phyloP scores from a whole-genome alignment of 2,329 filamentous ascomycete species.

The Claviceps arundinis region DNA sequence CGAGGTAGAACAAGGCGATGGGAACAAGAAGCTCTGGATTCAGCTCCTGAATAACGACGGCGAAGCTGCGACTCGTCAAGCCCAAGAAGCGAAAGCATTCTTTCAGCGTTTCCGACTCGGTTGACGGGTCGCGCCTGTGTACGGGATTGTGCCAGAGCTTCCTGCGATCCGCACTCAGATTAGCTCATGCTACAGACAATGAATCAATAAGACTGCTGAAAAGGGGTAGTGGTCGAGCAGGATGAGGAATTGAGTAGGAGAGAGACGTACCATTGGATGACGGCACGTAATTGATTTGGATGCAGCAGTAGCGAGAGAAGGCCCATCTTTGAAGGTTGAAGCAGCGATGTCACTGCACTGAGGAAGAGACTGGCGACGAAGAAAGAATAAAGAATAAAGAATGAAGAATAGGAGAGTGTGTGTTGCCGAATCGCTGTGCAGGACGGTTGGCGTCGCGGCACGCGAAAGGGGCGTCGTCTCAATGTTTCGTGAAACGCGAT shows the following conservation, averaged over 20 bases:
- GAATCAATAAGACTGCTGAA: not conserved
- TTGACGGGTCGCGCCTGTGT: conserved; percentile 63
- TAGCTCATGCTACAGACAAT: not conserved
- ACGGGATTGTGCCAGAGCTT: conserved; percentile 95
- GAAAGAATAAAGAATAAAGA: not conserved
- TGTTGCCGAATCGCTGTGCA: not conserved
- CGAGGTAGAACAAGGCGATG: conserved; percentile 82
- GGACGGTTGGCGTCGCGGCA: not conserved
- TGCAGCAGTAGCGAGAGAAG: conserved; percentile 62
- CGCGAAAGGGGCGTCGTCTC: not conserved
- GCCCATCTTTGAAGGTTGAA: conserved; percentile 37
- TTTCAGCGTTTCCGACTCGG: conserved; percentile 60
- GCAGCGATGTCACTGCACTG: not conserved
- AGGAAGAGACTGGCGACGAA: not conserved
- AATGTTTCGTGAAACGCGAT: not conserved
- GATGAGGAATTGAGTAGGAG: conserved; percentile 8
- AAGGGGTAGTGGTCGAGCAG: not conserved
- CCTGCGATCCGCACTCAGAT: conserved; percentile 34
- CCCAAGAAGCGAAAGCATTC: conserved; percentile 80
- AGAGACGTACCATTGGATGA: conserved; percentile 66
- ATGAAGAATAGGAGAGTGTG: not conserved
- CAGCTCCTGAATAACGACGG: conserved; percentile 86
- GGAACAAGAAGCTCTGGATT: conserved; percentile 88
- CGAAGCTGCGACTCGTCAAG: conserved; percentile 84
- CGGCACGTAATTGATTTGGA: conserved; percentile 63